Percentiles rank a stretch among this genome's conserved stretches.
These are phyloP conservation scores for Thuidium tamariscinum DNA, from an alignment of 225 moss, liverwort and hornwort species.

Conservation along the genomic window DNA sequence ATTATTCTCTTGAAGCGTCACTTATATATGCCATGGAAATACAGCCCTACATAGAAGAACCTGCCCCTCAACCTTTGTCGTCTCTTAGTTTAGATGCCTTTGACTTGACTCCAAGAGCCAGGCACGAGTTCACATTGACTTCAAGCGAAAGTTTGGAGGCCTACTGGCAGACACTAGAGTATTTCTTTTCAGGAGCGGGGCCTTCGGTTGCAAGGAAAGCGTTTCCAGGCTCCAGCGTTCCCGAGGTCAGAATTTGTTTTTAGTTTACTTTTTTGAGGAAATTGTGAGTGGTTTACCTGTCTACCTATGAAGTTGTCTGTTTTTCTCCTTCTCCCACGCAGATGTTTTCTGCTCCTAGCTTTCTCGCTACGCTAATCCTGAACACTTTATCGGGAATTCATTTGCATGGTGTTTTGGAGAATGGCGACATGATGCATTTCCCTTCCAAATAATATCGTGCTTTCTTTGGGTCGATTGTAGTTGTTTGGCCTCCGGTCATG, in stretches of 20 bases:
- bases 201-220: conserved; percentile 73
- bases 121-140: conserved; percentile 78
- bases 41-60: conserved; percentile 88
- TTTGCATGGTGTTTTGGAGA: not conserved
- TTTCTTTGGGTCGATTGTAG: conserved; percentile 17
- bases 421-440: not conserved
- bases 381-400: not conserved
- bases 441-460: not conserved
- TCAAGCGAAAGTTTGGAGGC: conserved; percentile 80
- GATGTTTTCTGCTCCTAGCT: not conserved
- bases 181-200: conserved; percentile 80
- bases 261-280: not conserved
- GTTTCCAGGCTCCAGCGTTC: conserved; percentile 92
- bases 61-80: conserved; percentile 82
- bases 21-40: conserved; percentile 94
- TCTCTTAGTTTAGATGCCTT: conserved; percentile 75
- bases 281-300: not conserved
- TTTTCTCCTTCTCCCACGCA: not conserved
- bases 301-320: not conserved
- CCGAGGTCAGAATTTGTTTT: conserved; percentile 48
- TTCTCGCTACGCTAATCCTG: not conserved
- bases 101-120: conserved; percentile 77
- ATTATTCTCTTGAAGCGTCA: conserved; percentile 64
- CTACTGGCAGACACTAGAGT: conserved; percentile 97
- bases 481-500: conserved; percentile 93